Conservation (phyloP, 345 rosid genomes). For the Gossypium anomalum region DNA sequence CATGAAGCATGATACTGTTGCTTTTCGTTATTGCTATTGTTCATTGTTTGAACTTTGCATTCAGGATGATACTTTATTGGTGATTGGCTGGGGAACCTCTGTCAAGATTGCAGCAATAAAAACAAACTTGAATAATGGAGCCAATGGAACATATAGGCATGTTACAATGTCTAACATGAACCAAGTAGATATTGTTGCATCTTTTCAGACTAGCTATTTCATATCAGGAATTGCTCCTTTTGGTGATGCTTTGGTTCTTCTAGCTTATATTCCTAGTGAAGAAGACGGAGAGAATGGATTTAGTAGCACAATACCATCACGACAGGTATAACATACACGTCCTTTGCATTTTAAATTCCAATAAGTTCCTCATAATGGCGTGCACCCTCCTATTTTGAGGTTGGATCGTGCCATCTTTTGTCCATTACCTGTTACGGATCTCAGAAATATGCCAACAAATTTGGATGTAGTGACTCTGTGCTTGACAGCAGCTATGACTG, state of each 20-base stretch:
- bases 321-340: constrained; percentile 57
- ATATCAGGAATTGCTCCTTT: constrained; percentile 99
- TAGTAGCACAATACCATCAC: constrained; percentile 57
- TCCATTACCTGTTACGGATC: not conserved
- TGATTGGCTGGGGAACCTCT: constrained; percentile 96
- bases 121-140: constrained; percentile 45
- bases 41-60: constrained; percentile 16
- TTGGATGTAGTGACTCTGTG: too few species aligned
- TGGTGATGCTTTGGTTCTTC: constrained; percentile 96
- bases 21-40: constrained; percentile 1
- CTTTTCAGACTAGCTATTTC: constrained; percentile 94
- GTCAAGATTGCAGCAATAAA: constrained; percentile 88
- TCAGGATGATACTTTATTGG: constrained; percentile 86
- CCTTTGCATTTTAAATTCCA: not conserved
- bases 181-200: constrained; percentile 93
- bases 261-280: constrained; percentile 83
- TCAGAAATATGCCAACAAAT: too few species aligned
- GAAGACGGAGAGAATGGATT: constrained; percentile 79
- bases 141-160: constrained; percentile 64
- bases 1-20: not conserved
- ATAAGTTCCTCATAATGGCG: not conserved
- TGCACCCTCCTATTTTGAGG: not conserved
- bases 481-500: too few species aligned
- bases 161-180: constrained; percentile 57
- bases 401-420: not conserved